Conservation (phyloP, 163 green algal species). For the Chlorella variabilis region DNA sequence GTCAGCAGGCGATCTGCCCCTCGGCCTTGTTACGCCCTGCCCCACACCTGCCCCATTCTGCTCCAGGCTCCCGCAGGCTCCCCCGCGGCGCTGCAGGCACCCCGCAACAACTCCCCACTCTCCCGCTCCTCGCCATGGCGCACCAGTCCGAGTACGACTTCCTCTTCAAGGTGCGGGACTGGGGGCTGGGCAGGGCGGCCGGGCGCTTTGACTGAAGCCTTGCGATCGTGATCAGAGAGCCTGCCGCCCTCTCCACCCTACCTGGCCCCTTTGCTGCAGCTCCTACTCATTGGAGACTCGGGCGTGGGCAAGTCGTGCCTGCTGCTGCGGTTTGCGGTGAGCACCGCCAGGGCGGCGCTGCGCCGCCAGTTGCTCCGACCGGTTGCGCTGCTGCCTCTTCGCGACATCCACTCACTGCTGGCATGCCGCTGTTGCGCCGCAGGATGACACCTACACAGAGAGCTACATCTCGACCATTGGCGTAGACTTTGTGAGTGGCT, state of each 20-base stretch:
- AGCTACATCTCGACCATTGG: slow-evolving; percentile 99
- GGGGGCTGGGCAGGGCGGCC: not conserved
- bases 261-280: slow-evolving; percentile 50
- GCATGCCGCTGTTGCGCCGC: too few relatives aligned
- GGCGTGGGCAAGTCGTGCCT: slow-evolving; percentile 97
- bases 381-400: not conserved
- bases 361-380: not conserved
- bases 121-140: slow-evolving; percentile 11
- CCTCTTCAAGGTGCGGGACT: slow-evolving; percentile 47
- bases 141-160: slow-evolving; percentile 53
- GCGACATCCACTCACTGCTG: not conserved
- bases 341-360: slow-evolving; percentile 14
- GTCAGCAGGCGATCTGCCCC: too few relatives aligned
- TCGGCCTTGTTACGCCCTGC: too few relatives aligned
- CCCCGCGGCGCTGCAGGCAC: too few relatives aligned
- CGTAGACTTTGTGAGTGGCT: slow-evolving; percentile 96
- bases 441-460: slow-evolving; percentile 99
- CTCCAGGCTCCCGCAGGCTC: too few relatives aligned
- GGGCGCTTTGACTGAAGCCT: not conserved
- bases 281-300: slow-evolving; percentile 95
- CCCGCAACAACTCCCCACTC: not conserved
- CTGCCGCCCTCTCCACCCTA: not conserved
- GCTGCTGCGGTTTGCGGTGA: slow-evolving; percentile 94
- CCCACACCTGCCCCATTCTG: too few relatives aligned
- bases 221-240: not conserved